Evolutionary conservation across 1,284 basidiomycete genomes (phyloP).

Genomic region (Sporisorium exsertum): DNA sequence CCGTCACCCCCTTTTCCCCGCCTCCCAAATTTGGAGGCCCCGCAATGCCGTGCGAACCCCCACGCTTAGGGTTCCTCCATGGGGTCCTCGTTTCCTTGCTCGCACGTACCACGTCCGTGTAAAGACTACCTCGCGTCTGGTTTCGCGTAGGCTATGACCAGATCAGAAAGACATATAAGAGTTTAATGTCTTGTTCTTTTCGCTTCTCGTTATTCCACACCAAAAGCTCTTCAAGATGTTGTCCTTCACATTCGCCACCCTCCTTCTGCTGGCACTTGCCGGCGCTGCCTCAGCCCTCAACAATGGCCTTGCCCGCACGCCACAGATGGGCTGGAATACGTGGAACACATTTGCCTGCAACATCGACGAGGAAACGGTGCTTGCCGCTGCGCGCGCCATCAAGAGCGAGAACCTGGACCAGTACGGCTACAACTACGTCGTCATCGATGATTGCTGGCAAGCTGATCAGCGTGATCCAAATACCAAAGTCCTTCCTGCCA

Average conservation of each 20-base stretch:
- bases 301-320: conserved; percentile 31
- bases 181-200: background rate
- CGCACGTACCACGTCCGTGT: too few relatives aligned
- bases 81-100: too few relatives aligned
- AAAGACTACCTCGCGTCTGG: too few relatives aligned
- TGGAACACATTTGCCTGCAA: conserved; percentile 69
- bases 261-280: conserved; percentile 16
- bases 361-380: conserved; percentile 58
- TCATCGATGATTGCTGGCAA: conserved; percentile 70
- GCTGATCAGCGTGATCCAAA: conserved; percentile 68
- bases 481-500: conserved; percentile 70
- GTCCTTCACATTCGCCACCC: conserved; percentile 11
- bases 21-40: conserved; percentile 8
- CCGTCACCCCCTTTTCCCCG: background rate
- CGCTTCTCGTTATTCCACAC: background rate
- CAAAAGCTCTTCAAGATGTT: conserved; percentile 4
- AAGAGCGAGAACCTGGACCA: conserved; percentile 62
- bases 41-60: conserved; percentile 3
- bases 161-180: background rate
- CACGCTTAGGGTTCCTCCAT: background rate
- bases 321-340: conserved; percentile 53
- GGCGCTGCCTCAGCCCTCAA: conserved; percentile 15
- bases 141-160: background rate
- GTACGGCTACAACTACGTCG: conserved; percentile 51
- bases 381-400: conserved; percentile 63